Percentiles rank a stretch among this genome's conserved stretches.
These are phyloP conservation scores for Harringtonia lauricola DNA, from an alignment of 2,329 filamentous ascomycete species.

Conservation along the genomic window DNA sequence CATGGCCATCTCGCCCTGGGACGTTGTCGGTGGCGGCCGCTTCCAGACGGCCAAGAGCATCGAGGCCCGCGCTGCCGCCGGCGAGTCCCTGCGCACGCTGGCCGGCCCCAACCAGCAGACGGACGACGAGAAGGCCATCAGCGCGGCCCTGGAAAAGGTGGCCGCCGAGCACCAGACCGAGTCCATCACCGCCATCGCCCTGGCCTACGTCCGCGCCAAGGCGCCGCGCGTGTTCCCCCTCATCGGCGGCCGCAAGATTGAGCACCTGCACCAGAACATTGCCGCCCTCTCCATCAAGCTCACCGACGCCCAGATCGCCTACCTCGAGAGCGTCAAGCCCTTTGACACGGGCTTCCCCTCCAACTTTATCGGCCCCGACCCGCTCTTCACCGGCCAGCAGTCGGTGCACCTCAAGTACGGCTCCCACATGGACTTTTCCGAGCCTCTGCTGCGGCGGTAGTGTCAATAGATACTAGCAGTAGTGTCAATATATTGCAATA, in stretches of 20 bases:
- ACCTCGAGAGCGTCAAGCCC: conserved; percentile 38
- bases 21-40: conserved; percentile 40
- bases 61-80: conserved; percentile 15
- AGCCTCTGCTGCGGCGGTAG: conserved; percentile 6
- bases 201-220: conserved; percentile 41
- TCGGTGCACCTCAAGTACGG: background rate
- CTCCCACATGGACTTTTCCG: conserved; percentile 3
- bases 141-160: conserved; percentile 47
- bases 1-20: conserved; percentile 49
- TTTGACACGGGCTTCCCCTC: conserved; percentile 48
- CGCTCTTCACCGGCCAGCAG: conserved; percentile 8
- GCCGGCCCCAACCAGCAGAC: conserved; percentile 19
- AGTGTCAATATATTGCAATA: background rate
- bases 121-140: conserved; percentile 39
- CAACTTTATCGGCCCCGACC: conserved; percentile 25
- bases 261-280: conserved; percentile 44
- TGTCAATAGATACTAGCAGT: too few relatives aligned
- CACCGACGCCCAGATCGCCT: conserved; percentile 37
- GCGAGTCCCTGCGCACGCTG: conserved; percentile 27
- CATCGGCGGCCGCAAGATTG: conserved; percentile 38
- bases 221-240: conserved; percentile 41
- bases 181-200: conserved; percentile 46
- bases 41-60: conserved; percentile 30
- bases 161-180: conserved; percentile 42
- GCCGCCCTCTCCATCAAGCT: conserved; percentile 38